phyloP scores from a whole-genome alignment of 1,284 basidiomycete genomes.

The Macrocybe sp. region DNA sequence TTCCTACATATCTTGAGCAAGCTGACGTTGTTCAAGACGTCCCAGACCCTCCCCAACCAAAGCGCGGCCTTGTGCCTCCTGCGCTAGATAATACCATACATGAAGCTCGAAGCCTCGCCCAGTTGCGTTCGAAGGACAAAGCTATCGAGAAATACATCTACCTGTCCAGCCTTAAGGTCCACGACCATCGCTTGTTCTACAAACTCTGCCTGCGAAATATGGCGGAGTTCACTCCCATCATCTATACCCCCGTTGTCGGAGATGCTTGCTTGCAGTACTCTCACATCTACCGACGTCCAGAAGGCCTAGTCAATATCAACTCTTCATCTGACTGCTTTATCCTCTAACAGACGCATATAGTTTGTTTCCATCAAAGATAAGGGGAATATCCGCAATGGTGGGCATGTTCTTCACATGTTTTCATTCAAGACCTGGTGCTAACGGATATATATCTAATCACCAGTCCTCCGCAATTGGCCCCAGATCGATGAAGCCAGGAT shows the following conservation, averaged over 20 bases:
- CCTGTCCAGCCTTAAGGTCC: conserved; percentile 67
- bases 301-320: conserved; percentile 58
- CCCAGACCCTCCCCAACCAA: conserved; percentile 42
- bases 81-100: conserved; percentile 53
- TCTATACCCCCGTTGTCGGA: conserved; percentile 90
- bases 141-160: conserved; percentile 81
- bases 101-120: conserved; percentile 54
- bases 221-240: conserved; percentile 77
- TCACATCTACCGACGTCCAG: conserved; percentile 77
- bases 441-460: neutral
- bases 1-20: conserved; percentile 13
- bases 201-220: conserved; percentile 63
- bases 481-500: conserved; percentile 72
- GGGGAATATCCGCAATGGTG: conserved; percentile 60
- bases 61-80: conserved; percentile 64
- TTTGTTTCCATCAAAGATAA: conserved; percentile 88
- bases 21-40: conserved; percentile 13
- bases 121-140: conserved; percentile 72
- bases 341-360: conserved; percentile 26
- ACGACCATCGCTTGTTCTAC: conserved; percentile 74
- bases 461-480: conserved; percentile 75
- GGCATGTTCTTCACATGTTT: too few relatives aligned
- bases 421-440: neutral
- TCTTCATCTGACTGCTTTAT: conserved; percentile 4
- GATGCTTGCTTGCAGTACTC: conserved; percentile 87